These are phyloP conservation scores for Cryphonectria carpinicola DNA, from an alignment of 2,329 filamentous ascomycete species.

Conservation along the genomic window DNA sequence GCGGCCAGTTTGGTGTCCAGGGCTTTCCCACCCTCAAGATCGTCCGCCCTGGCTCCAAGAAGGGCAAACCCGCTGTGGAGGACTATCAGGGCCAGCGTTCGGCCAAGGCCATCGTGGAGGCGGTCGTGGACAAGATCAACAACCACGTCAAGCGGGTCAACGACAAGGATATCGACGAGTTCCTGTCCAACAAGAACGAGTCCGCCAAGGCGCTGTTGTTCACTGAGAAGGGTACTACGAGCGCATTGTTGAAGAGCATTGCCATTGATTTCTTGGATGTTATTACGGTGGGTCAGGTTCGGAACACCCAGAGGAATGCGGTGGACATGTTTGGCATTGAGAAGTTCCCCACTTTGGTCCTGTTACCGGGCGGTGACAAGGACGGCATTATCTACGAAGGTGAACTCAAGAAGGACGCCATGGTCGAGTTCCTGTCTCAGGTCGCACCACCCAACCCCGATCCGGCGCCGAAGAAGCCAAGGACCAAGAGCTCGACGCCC, in stretches of 20 bases:
- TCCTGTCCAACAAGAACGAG: constrained; percentile 69
- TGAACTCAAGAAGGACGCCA: constrained; percentile 80
- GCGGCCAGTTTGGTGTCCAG: constrained; percentile 81
- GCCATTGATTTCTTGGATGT: constrained; percentile 89
- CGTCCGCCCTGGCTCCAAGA: constrained; percentile 80
- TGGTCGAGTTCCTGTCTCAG: constrained; percentile 83
- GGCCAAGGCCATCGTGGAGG: constrained; percentile 86
- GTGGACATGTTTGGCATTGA: constrained; percentile 76
- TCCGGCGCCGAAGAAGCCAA: constrained; percentile 58
- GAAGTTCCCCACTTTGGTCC: constrained; percentile 78
- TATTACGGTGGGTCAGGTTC: constrained; percentile 79
- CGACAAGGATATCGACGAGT: constrained; percentile 78
- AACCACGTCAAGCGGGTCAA: constrained; percentile 85
- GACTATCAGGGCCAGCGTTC: constrained; percentile 86
- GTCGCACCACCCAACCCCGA: constrained; percentile 79
- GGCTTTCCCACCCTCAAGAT: constrained; percentile 98
- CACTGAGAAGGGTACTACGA: constrained; percentile 88
- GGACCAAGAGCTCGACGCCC: constrained; percentile 46
- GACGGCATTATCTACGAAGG: constrained; percentile 77
- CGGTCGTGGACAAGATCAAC: constrained; percentile 83
- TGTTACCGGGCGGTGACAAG: constrained; percentile 73
- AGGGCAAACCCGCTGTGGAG: constrained; percentile 75
- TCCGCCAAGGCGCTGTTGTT: constrained; percentile 87
- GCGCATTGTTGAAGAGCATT: constrained; percentile 78
- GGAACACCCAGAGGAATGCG: constrained; percentile 75